Base-by-base conservation (phyloP, 2,329 filamentous ascomycete genomes). In the Paecilomyces variotii region DNA sequence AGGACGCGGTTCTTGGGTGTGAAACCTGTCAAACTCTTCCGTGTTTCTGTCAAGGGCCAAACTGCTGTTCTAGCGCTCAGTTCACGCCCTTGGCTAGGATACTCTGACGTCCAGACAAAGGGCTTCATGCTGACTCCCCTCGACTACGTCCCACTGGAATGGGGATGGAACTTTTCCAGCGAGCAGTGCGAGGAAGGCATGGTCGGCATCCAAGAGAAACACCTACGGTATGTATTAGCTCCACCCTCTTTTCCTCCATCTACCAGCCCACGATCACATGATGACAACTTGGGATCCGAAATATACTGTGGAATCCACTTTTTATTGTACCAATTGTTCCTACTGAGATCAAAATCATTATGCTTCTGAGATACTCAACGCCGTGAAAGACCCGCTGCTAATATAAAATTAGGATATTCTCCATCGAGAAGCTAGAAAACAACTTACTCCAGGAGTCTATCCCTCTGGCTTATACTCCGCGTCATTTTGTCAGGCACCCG, bases 121-220 rank as follows among this genome's bases (percentile, higher is more conserved):
- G 87, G 87, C 39, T 96, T 97, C 68, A 90, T 95, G 76, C 87
- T 97, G 65, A 97, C 93, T 0, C 94, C 95, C 0, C 78, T 99
- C 30, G 90, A 90, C 72, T 97, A 96, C 68, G 86, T 88, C 56
- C 87, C 88, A 49, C 83, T 99, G 28, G 91, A 96, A 73, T 97
- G 91, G 81, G 92, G 90, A 2, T 96, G 92, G 88, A 96, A 94
- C 67, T 97, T 99, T 71, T 93, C 90, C 73, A 96, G 92, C 70
- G 91, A 96, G 71, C 90, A 96, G 73, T 96, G 92, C 68, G 86
- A 89, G 51, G 90, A 97, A 75, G 92, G 92, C 58, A 93, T 97
- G 81, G 93, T 97, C 57, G 92, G 91, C 60, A 93, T 97, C 61
- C 90, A 95, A 76, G 90, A 87, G 54, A 89, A 93, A 73, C 94